Evolutionary conservation across 805 yeast species (phyloP).

Genomic region (Yueomyces sinensis): DNA sequence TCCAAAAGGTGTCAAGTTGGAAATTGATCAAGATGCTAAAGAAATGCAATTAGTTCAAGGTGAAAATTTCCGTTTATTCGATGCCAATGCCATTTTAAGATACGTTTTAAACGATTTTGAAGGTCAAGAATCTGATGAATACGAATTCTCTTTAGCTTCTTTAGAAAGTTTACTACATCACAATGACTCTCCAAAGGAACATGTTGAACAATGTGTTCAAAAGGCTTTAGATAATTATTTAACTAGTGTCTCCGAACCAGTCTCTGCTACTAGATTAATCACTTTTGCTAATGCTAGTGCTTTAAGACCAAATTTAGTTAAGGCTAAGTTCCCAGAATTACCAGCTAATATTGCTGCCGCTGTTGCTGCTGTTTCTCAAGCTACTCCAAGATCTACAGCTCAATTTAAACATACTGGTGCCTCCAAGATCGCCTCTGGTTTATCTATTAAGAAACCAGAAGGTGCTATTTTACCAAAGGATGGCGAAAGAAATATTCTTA

Average conservation of each 20-base stretch:
- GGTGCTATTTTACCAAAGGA: slow-evolving; percentile 46
- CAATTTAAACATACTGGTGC: slow-evolving; percentile 31
- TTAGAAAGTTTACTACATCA: slow-evolving; percentile 11
- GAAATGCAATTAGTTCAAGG: slow-evolving; percentile 16
- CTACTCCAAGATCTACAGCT: slow-evolving; percentile 18
- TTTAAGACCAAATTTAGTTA: slow-evolving; percentile 13
- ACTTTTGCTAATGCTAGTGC: slow-evolving; percentile 48
- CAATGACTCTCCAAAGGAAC: slow-evolving; percentile 27
- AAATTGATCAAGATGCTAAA: slow-evolving; percentile 11
- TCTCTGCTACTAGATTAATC: slow-evolving; percentile 42
- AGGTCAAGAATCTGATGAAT: slow-evolving; percentile 21
- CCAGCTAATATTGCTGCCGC: slow-evolving; percentile 31
- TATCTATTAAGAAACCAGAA: slow-evolving; percentile 9
- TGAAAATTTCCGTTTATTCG: slow-evolving; percentile 34
- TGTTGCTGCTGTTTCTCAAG: slow-evolving; percentile 31
- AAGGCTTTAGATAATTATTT: slow-evolving; percentile 24
- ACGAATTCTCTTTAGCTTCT: slow-evolving; percentile 12
- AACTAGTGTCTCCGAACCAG: slow-evolving; percentile 16
- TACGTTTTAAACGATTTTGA: slow-evolving; percentile 41
- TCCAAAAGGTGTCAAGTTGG: slow-evolving; percentile 11
- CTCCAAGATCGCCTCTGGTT: slow-evolving; percentile 16
- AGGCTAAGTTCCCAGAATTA: slow-evolving; percentile 13
- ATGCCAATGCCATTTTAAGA: slow-evolving; percentile 59
- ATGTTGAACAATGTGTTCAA: slow-evolving; percentile 28
- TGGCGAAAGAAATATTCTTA: slow-evolving; percentile 65